Percentiles rank a stretch among this genome's conserved stretches.
phyloP scores from a whole-genome alignment of 495 filamentous ascomycete genomes.

The Ramalina intermedia region DNA sequence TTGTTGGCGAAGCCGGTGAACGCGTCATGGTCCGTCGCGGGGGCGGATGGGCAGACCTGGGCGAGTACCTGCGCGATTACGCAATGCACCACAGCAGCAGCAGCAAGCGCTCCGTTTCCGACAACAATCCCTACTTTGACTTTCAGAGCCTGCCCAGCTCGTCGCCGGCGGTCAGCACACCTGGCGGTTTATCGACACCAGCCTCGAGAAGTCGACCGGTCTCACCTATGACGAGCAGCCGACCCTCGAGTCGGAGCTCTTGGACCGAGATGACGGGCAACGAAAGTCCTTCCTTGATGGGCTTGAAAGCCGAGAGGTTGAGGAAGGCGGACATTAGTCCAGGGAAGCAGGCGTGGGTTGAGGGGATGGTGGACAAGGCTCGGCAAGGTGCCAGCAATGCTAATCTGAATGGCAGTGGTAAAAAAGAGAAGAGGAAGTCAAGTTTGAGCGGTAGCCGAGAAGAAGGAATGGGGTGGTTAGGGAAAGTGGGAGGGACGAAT shows the following conservation, averaged over 20 bases:
- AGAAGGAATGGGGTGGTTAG: constrained; percentile 9
- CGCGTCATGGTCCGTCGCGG: constrained; percentile 95
- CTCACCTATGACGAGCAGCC: neutral
- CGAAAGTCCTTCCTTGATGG: constrained; percentile 24
- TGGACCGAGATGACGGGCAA: constrained; percentile 5
- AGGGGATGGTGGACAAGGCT: constrained; percentile 15
- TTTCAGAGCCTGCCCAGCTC: constrained; percentile 10
- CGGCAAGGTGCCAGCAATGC: constrained; percentile 4
- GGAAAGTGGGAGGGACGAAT: constrained; percentile 14
- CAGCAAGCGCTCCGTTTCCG: constrained; percentile 17
- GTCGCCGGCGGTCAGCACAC: neutral
- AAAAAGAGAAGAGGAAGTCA: neutral
- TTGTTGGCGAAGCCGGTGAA: constrained; percentile 79
- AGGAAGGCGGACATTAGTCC: constrained; percentile 32
- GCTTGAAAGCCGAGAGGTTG: constrained; percentile 21
- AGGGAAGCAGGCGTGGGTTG: constrained; percentile 37
- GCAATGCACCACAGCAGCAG: constrained; percentile 64
- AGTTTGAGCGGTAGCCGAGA: neutral
- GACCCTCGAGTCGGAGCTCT: constrained; percentile 1
- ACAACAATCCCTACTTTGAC: constrained; percentile 9
- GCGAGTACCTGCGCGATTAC: constrained; percentile 88
- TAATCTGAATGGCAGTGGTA: neutral
- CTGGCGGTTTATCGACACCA: neutral
- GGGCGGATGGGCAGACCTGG: constrained; percentile 90
- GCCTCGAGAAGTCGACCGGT: constrained; percentile 1